Conservation (phyloP, 176 grass and related monocot species). For the Aegilops speltoides region DNA sequence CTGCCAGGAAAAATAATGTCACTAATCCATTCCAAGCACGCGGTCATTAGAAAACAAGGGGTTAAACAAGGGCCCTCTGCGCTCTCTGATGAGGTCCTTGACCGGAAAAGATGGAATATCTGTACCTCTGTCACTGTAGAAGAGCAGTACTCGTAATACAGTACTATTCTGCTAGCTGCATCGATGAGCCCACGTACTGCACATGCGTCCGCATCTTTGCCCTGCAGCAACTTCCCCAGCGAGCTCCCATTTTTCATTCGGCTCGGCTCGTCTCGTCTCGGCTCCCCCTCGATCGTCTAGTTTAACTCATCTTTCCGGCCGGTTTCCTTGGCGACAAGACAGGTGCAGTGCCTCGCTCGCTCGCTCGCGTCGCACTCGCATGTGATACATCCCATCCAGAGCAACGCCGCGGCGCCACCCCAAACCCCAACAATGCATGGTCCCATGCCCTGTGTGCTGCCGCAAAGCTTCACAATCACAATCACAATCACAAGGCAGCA, state of each 20-base stretch:
- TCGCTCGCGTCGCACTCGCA: no score
- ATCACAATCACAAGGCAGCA: not conserved
- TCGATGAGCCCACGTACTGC: not conserved
- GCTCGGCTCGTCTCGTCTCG: no score
- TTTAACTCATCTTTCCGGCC: not conserved
- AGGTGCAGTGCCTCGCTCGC: no score
- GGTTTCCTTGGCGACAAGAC: not conserved
- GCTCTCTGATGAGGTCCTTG: constrained; percentile 1
- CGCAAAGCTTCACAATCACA: not conserved
- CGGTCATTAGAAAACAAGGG: not conserved
- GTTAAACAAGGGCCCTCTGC: constrained; percentile 13
- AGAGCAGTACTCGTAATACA: not conserved
- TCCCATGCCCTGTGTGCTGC: not conserved
- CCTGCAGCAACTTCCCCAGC: constrained; percentile 7
- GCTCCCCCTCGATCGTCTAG: no score
- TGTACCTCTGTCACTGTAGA: not conserved
- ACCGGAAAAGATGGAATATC: constrained; percentile 23
- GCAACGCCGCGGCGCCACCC: no score
- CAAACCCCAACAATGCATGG: not conserved
- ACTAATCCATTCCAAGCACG: not conserved
- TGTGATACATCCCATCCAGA: no score
- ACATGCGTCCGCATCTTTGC: not conserved
- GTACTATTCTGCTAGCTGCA: not conserved
- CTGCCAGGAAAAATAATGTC: not conserved
- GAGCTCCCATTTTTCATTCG: no score